Evolutionary conservation across 257 asterid species (phyloP), one percentile per base, ranked within the genome.

Genomic region (Solanum okadae): DNA sequence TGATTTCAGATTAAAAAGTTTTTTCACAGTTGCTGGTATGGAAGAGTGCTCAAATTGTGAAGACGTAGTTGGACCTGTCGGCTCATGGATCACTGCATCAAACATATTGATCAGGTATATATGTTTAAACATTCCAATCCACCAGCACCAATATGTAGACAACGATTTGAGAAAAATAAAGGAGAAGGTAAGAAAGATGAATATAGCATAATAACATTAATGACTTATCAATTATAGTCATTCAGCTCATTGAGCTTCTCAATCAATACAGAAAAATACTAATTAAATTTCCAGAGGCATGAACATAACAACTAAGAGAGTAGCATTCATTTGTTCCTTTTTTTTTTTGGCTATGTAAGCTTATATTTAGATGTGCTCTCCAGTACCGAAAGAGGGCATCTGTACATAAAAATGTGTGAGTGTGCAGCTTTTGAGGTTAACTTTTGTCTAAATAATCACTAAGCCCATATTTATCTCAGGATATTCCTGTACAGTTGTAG

Each of bases 11-110:
- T 95, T 95, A 86, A 97, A 96, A 78, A 96, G 96, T 89, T 93
- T 95, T 95, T 95, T 96, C 90, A 96, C 97, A 5, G 99, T 96
- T 56, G 98, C 98, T 76, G 99, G 98, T 86, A 96, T 93, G 9
- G 99, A 96, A 10, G 99, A 96, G 91, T 96, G 99, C 72, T 96
- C 99, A 87, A 91, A 96, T 83, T 96, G 98, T 25, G 99, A 96
- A 70, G 91, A 49, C n/a, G 96, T 94, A 33, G 95, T 93, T 77
- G 99, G 99, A 23, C 99, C 99, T 85, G 85, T 94, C 37, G 99
- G 95, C 90, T 92, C 96, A 88, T 93, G 99, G 86, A 96, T 95
- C 88, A 96, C 99, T 96, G 95, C 94, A 94, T 46, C 35, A 77
- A 73, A 42, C 86, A 73, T 25, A 89, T 44, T 29, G 37, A 31